Evolutionary conservation across 2,329 filamentous ascomycete species (phyloP), one percentile per base, ranked within the genome.

Genomic region (Talaromyces funiculosus): DNA sequence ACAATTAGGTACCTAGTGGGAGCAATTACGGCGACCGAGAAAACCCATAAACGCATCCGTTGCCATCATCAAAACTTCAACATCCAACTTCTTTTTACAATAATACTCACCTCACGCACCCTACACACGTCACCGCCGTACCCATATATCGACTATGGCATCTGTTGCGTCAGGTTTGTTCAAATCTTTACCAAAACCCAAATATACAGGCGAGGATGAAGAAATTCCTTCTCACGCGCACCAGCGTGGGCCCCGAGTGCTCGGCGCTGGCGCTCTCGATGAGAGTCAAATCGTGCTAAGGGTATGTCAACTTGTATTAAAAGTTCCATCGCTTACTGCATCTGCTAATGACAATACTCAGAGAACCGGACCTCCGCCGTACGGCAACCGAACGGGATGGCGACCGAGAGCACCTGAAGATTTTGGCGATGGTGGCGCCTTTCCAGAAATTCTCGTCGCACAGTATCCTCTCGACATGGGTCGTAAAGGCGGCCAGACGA

Each of bases 391-490:
- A 70, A 77, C 85, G 73, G 90, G 90, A 84, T 99, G 94, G 94
- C 86, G 94, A 66, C 94, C 94, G 33, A 88, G 93, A 69, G 83
- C 83, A 42, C 85, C 89, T 64, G 92, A 97, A 72, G 94, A 99
- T 75, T 99, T 92, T 77, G 92, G 90, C 68, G 92, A 97, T 80
- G 94, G 94, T 65, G 94, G 94, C 68, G 92, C 93, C 57, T 99
- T 97, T 72, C 94, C 94, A 38, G 93, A 97, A 77, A 87, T 97
- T 29, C 87, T 90, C 14, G 86, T 97, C 57, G 94, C 93, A 45
- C 94, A 99, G 72, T 99, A 97, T 72, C 94, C 94, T 10, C 84
- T 96, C 55, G 90, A 96, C 62, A 97, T 97, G 91, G 93, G 93
- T 61, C 86, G 88, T 69, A 95, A 96, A 76, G 79, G 79, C 61